Conservation (phyloP, 2,329 filamentous ascomycete genomes). For the Emericellopsis cladophorae region DNA sequence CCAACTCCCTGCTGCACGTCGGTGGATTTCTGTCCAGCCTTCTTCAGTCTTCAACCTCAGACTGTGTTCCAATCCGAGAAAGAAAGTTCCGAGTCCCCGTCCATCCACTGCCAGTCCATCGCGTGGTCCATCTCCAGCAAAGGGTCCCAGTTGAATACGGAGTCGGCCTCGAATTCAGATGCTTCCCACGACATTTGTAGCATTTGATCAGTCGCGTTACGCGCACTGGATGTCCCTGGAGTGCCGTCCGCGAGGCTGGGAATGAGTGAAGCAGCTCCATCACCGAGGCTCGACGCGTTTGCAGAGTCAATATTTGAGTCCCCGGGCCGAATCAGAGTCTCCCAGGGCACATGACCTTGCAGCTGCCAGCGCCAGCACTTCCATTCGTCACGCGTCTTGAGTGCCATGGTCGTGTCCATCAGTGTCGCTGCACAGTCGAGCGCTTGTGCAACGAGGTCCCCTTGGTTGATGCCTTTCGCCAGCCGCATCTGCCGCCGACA, state of each 20-base stretch:
- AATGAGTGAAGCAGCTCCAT: background rate
- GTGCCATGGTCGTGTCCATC: background rate
- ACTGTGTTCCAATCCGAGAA: background rate
- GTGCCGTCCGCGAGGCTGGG: background rate
- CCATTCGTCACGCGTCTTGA: background rate
- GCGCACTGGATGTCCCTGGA: background rate
- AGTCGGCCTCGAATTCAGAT: background rate
- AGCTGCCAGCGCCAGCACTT: background rate
- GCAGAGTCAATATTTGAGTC: too few relatives aligned
- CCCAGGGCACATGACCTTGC: background rate
- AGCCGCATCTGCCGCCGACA: background rate
- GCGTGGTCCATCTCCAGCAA: background rate
- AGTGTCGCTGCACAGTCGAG: background rate
- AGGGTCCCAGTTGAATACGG: background rate
- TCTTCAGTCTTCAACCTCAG: background rate
- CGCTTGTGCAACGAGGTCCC: background rate
- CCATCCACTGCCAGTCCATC: background rate
- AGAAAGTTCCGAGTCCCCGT: background rate
- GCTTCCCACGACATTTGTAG: background rate
- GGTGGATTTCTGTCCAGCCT: too few relatives aligned
- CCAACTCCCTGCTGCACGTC: too few relatives aligned
- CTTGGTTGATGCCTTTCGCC: background rate
- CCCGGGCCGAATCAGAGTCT: too few relatives aligned
- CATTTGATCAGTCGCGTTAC: background rate
- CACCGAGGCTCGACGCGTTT: background rate